Conservation (phyloP, 2,329 filamentous ascomycete species). For the Ambrosiella beaveri region DNA sequence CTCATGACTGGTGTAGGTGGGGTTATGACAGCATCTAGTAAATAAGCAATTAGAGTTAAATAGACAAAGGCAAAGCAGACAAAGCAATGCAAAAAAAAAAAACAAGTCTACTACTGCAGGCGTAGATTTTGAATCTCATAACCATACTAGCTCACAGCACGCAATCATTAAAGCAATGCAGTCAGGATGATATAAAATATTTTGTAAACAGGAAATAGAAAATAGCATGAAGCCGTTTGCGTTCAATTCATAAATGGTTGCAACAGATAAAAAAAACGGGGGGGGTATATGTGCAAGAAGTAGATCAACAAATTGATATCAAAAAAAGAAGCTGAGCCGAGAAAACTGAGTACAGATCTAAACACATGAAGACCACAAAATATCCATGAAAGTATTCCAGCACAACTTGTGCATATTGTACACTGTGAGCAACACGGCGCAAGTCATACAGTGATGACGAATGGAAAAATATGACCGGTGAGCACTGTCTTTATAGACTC, state of each 20-base stretch:
- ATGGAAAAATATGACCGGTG: neutral
- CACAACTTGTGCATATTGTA: neutral
- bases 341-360: neutral
- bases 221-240: neutral
- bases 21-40: neutral
- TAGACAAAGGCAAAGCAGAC: neutral
- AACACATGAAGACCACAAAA: neutral
- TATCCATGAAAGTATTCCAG: neutral
- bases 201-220: neutral
- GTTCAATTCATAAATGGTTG: neutral
- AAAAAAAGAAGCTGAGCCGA: constrained; percentile 1
- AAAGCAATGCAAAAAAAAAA: neutral
- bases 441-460: neutral
- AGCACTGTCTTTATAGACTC: neutral
- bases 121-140: no score
- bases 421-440: neutral
- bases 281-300: constrained; percentile 3
- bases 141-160: neutral
- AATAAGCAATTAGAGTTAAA: neutral
- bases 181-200: neutral
- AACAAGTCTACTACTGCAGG: no score
- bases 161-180: neutral
- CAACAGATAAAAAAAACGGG: neutral
- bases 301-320: constrained; percentile 1
- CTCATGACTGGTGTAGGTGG: neutral